Conservation (phyloP, 2,329 filamentous ascomycete genomes). For the Hymenotorrendiella dingleyae region DNA sequence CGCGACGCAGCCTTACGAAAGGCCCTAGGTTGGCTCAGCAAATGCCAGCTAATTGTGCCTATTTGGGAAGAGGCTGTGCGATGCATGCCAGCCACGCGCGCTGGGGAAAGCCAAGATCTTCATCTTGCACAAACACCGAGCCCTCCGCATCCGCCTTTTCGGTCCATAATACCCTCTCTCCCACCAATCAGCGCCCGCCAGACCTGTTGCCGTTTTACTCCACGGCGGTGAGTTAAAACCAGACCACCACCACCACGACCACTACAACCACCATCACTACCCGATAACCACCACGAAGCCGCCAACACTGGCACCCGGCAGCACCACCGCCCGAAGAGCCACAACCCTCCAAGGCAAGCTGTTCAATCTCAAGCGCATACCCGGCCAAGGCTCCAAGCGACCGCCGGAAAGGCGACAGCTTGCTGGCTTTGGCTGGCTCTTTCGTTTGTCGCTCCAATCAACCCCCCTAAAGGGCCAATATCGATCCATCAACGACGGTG, state of each 20-base stretch:
- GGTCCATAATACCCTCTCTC: conserved; percentile 1
- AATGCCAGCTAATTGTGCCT: conserved; percentile 2
- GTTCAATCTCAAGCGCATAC: neutral
- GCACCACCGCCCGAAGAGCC: neutral
- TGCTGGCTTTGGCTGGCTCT: too few species aligned
- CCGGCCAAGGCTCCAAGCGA: too few species aligned
- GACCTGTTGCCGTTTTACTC: neutral
- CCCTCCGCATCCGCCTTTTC: conserved; percentile 3
- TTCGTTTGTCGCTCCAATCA: too few species aligned
- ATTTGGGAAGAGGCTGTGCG: neutral
- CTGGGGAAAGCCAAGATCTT: neutral
- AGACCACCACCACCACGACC: neutral
- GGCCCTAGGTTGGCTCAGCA: neutral
- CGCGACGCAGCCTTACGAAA: conserved; percentile 1
- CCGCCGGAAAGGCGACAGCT: too few species aligned
- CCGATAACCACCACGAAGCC: neutral
- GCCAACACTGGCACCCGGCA: too few species aligned
- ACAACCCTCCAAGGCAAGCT: neutral
- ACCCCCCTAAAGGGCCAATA: neutral
- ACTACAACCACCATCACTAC: neutral
- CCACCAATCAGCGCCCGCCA: neutral
- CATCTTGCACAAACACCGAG: neutral
- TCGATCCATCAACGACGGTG: neutral
- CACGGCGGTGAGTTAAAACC: neutral
- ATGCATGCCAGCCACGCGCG: neutral